These are phyloP conservation scores for Phytopythium boreale DNA, from an alignment of 352 stramenopile species.

Conservation along the genomic window DNA sequence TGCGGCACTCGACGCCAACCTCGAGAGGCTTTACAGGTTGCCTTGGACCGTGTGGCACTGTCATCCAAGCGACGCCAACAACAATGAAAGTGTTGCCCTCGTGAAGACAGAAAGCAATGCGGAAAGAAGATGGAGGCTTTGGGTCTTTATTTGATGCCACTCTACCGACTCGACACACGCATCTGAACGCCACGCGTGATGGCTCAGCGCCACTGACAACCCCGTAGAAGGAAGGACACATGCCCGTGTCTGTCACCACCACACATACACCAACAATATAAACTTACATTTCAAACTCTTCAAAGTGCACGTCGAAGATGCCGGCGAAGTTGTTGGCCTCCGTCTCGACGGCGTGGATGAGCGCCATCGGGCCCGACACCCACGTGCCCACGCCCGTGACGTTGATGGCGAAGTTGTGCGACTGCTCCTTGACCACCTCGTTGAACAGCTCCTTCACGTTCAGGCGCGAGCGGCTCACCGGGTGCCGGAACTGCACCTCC, in stretches of 20 bases:
- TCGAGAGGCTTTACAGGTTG: background rate
- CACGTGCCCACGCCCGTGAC: slow-evolving; percentile 78
- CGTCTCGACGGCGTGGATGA: slow-evolving; percentile 75
- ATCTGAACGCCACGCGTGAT: background rate
- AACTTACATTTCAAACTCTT: slow-evolving; percentile 88
- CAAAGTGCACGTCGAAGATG: slow-evolving; percentile 88
- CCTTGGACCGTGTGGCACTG: background rate
- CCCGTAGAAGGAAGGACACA: background rate
- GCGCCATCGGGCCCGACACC: slow-evolving; percentile 78
- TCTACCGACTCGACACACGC: background rate
- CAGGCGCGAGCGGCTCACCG: slow-evolving; percentile 58
- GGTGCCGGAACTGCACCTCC: slow-evolving; percentile 75
- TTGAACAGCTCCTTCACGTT: slow-evolving; percentile 78
- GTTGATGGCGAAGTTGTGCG: slow-evolving; percentile 79
- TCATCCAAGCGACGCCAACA: no score
- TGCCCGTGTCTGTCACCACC: background rate
- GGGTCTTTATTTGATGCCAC: background rate
- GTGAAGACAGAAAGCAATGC: background rate
- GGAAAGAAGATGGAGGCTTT: background rate
- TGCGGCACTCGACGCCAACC: no score
- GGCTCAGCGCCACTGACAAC: background rate
- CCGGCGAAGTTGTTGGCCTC: slow-evolving; percentile 74
- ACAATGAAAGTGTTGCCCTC: background rate
- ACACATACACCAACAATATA: slow-evolving; percentile 7
- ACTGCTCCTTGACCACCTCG: slow-evolving; percentile 83